Evolutionary conservation across 495 filamentous ascomycete genomes (phyloP).

Genomic region (Lindgomyces ingoldianus): DNA sequence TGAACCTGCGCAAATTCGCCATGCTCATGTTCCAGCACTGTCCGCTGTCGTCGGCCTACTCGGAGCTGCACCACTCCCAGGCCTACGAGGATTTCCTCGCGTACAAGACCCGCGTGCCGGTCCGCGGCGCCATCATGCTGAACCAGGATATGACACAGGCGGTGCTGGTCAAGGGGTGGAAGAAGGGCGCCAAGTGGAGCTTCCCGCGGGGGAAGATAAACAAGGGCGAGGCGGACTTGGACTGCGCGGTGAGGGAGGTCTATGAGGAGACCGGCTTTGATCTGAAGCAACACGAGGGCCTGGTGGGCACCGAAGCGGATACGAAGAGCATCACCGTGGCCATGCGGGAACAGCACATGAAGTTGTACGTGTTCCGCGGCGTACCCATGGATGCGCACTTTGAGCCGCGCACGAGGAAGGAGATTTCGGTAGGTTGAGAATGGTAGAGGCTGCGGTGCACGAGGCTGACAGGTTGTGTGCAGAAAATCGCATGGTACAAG

Average conservation of each 20-base stretch:
- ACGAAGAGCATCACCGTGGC: slow-evolving; percentile 80
- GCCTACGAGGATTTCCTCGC: slow-evolving; percentile 88
- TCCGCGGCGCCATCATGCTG: slow-evolving; percentile 88
- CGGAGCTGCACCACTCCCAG: slow-evolving; percentile 69
- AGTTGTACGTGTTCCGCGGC: slow-evolving; percentile 84
- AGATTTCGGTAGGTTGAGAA: slow-evolving; percentile 66
- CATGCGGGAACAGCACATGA: slow-evolving; percentile 90
- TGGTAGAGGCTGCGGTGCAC: background rate
- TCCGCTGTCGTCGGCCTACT: slow-evolving; percentile 79
- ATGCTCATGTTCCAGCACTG: slow-evolving; percentile 89
- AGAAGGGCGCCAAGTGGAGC: slow-evolving; percentile 94
- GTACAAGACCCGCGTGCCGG: slow-evolving; percentile 92
- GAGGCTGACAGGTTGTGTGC: slow-evolving; percentile 11
- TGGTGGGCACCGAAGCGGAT: slow-evolving; percentile 67
- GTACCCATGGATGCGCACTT: slow-evolving; percentile 84
- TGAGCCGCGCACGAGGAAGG: slow-evolving; percentile 86
- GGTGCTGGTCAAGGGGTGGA: slow-evolving; percentile 94
- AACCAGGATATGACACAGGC: slow-evolving; percentile 89
- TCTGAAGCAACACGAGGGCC: slow-evolving; percentile 65
- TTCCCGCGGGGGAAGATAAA: slow-evolving; percentile 97
- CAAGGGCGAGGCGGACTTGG: slow-evolving; percentile 87
- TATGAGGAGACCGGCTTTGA: slow-evolving; percentile 96
- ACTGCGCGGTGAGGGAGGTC: slow-evolving; percentile 89
- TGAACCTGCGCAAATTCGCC: slow-evolving; percentile 79
- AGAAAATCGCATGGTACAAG: slow-evolving; percentile 87